phyloP scores from a whole-genome alignment of 179 eudicot species.

The Camellia oleifera region DNA sequence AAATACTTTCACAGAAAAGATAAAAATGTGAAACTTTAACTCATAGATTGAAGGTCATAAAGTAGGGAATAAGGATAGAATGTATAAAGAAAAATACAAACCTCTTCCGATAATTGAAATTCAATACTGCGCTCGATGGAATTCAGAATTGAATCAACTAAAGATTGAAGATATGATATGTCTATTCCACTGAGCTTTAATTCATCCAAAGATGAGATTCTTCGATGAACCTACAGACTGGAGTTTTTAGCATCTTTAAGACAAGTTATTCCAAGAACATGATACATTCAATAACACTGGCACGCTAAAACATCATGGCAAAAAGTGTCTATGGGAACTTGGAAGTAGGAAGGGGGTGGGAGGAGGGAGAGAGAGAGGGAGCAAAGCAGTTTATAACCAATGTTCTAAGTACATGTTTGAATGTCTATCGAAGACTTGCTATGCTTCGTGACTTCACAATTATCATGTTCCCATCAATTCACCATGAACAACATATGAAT shows the following conservation, averaged over 20 bases:
- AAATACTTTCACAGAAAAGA: not conserved
- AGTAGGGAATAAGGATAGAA: not conserved
- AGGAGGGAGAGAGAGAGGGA: not conserved
- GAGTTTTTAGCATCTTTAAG: conserved; percentile 8
- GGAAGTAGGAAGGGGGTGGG: not conserved
- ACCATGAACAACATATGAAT: not conserved
- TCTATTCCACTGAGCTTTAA: conserved; percentile 20
- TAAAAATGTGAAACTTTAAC: not conserved
- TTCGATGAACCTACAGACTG: conserved; percentile 26
- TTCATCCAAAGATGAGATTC: conserved; percentile 23
- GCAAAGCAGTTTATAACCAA: not conserved
- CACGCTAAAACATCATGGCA: not conserved
- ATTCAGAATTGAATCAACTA: conserved; percentile 31
- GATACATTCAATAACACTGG: not conserved
- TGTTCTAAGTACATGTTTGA: not conserved
- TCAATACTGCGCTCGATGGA: conserved; percentile 28
- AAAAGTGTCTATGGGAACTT: not conserved
- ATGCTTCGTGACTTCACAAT: not conserved
- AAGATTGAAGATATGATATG: conserved; percentile 22
- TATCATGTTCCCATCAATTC: not conserved
- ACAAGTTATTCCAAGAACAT: not conserved
- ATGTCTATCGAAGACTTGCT: not conserved
- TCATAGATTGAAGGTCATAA: not conserved
- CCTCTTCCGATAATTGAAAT: conserved; percentile 31
- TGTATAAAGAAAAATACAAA: not conserved